These are phyloP conservation scores for Penicillium sp. DNA, from an alignment of 2,329 filamentous ascomycete genomes.

Conservation along the genomic window DNA sequence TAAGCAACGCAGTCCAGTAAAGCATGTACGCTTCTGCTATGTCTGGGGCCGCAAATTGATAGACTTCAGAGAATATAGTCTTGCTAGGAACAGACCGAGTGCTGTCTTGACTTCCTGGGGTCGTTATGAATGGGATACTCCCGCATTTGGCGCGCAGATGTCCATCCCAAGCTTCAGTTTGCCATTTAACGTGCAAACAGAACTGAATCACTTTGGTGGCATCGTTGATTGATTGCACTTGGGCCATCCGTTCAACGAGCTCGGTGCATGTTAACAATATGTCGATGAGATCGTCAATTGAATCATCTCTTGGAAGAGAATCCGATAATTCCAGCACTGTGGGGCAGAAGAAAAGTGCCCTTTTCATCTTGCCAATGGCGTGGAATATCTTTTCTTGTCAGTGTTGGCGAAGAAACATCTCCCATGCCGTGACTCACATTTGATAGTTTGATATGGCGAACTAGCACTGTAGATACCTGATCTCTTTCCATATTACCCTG, in stretches of 20 bases:
- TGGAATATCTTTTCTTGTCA: conserved; percentile 12
- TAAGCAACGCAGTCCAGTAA: conserved; percentile 14
- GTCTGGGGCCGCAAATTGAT: conserved; percentile 11
- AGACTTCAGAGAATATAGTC: conserved; percentile 6
- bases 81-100: neutral
- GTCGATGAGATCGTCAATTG: conserved; percentile 15
- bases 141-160: neutral
- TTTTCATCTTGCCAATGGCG: conserved; percentile 17
- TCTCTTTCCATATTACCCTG: conserved; percentile 7
- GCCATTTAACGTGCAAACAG: conserved; percentile 1
- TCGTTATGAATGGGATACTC: neutral
- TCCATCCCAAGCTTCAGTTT: conserved; percentile 10
- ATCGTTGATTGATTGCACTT: neutral
- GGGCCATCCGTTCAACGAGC: conserved; percentile 9
- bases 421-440: conserved; percentile 7
- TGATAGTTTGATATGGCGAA: conserved; percentile 17
- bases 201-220: neutral
- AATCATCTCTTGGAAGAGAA: conserved; percentile 1
- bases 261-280: conserved; percentile 15
- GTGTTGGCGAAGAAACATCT: neutral
- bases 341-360: conserved; percentile 12
- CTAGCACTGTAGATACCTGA: conserved; percentile 10
- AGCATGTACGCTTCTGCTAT: conserved; percentile 16
- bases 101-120: neutral
- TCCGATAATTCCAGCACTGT: conserved; percentile 11